Conservation (phyloP, 2,329 filamentous ascomycete genomes). For the Pseudocercospora pini-densiflorae region DNA sequence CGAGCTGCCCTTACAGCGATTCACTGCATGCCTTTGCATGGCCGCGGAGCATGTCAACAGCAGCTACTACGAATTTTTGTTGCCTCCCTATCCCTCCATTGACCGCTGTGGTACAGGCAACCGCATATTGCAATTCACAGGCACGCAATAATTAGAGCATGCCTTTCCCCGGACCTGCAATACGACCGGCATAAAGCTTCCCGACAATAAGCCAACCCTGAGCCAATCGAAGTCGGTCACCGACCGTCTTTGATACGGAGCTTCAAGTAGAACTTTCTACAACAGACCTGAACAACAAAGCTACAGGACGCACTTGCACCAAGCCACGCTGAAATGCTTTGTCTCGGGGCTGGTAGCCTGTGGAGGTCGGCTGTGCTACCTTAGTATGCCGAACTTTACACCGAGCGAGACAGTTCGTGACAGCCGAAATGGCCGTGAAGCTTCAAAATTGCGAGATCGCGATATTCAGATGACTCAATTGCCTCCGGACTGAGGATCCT, state of each 20-base stretch:
- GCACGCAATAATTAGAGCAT: neutral
- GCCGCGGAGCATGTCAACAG: neutral
- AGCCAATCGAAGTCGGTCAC: neutral
- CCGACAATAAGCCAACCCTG: neutral
- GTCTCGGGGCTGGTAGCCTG: neutral
- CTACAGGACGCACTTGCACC: neutral
- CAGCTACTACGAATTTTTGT: neutral
- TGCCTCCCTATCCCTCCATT: neutral
- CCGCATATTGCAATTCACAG: neutral
- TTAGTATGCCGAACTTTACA: too few relatives aligned
- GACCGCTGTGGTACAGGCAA: neutral
- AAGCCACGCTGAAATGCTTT: neutral
- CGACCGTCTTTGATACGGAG: neutral
- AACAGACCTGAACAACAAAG: neutral
- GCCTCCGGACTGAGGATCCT: too few relatives aligned
- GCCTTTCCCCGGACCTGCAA: constrained; percentile 2
- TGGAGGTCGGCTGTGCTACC: too few relatives aligned
- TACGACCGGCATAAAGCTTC: neutral
- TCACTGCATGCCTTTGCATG: neutral
- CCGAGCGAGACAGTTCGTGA: too few relatives aligned
- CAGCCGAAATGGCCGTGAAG: too few relatives aligned
- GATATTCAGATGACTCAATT: too few relatives aligned
- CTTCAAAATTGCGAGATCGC: too few relatives aligned
- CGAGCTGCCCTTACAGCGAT: neutral
- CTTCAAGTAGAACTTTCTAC: neutral